Evolutionary conservation across 495 filamentous ascomycete genomes (phyloP).

Genomic region (Clavariopsis aquatica): DNA sequence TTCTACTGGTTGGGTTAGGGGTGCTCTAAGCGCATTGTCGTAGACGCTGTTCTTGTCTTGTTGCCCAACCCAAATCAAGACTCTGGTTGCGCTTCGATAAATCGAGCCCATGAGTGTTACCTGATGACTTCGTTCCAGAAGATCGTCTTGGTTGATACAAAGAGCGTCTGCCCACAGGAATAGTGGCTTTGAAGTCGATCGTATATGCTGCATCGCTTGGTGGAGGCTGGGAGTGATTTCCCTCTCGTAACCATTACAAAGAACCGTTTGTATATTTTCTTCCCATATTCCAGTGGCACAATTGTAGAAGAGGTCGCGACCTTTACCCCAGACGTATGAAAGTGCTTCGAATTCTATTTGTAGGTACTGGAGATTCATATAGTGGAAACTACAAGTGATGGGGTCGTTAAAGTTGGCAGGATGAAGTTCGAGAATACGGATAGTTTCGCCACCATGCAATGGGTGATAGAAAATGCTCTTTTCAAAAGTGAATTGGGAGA

Average conservation of each 20-base stretch:
- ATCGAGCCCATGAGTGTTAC: constrained; percentile 11
- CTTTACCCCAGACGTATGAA: constrained; percentile 18
- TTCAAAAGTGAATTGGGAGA: background rate
- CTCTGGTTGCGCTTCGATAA: background rate
- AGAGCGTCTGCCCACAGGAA: constrained; percentile 19
- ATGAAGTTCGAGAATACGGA: background rate
- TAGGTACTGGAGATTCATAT: background rate
- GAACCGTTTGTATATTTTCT: background rate
- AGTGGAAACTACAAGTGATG: background rate
- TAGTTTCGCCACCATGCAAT: background rate
- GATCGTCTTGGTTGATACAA: constrained; percentile 23
- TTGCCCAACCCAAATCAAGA: constrained; percentile 3
- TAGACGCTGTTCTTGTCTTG: background rate
- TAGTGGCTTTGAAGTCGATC: background rate
- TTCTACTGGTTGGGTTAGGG: background rate
- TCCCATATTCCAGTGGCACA: background rate
- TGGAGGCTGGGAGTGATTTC: background rate
- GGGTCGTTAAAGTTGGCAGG: constrained; percentile 3
- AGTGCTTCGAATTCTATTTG: constrained; percentile 3
- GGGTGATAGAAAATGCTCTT: background rate
- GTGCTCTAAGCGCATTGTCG: background rate
- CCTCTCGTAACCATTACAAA: constrained; percentile 2
- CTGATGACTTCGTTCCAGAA: constrained; percentile 10
- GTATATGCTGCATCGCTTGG: background rate
- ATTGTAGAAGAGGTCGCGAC: background rate